Evolutionary conservation across 2,329 filamentous ascomycete species (phyloP).

Genomic region (Sclerotinia glacialis): DNA sequence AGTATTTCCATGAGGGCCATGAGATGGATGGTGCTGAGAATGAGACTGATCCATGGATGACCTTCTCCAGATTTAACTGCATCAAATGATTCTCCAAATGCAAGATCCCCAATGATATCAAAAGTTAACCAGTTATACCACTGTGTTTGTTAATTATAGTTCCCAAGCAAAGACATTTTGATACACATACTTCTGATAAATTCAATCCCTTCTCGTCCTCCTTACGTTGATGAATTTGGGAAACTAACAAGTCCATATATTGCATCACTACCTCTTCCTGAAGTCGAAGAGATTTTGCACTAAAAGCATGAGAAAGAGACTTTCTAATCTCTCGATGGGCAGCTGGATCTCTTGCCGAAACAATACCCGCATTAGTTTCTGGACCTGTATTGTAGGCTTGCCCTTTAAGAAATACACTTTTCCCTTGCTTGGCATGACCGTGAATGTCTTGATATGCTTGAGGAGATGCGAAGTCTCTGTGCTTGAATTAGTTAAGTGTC

Average conservation of each 20-base stretch:
- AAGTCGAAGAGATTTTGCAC: slow-evolving; percentile 37
- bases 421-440: slow-evolving; percentile 20
- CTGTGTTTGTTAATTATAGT: slow-evolving; percentile 12
- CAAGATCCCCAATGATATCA: slow-evolving; percentile 29
- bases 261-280: slow-evolving; percentile 34
- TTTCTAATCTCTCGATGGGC: slow-evolving; percentile 24
- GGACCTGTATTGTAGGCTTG: slow-evolving; percentile 10
- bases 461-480: slow-evolving; percentile 16
- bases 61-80: slow-evolving; percentile 19
- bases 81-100: slow-evolving; percentile 28
- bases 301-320: slow-evolving; percentile 36
- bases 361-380: slow-evolving; percentile 11
- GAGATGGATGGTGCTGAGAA: slow-evolving; percentile 5
- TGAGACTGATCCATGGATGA: slow-evolving; percentile 18
- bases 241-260: slow-evolving; percentile 22
- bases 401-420: slow-evolving; percentile 4
- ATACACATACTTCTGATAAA: slow-evolving; percentile 10
- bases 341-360: slow-evolving; percentile 20
- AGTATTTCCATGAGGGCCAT: slow-evolving; percentile 13
- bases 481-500: background rate
- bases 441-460: slow-evolving; percentile 19
- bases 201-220: slow-evolving; percentile 12
- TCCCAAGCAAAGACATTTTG: background rate
- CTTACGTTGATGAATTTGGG: background rate
- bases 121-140: slow-evolving; percentile 29